Conservation (phyloP, 495 filamentous ascomycete genomes). For the Tuber brumale region DNA sequence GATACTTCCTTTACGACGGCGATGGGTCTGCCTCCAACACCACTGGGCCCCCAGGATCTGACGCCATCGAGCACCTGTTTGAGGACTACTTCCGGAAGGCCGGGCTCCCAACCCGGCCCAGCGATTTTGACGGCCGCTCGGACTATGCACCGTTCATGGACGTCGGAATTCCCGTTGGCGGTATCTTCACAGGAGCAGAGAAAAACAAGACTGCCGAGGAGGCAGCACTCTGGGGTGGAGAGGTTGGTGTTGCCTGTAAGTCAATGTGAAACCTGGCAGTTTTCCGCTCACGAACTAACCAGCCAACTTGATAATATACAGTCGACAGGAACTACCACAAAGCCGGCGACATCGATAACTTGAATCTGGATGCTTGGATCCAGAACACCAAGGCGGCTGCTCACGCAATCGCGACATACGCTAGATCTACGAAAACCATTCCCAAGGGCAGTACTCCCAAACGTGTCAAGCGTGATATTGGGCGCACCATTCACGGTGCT, state of each 20-base stretch:
- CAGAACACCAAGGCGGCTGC: constrained; percentile 58
- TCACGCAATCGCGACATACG: constrained; percentile 58
- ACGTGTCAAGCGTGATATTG: neutral
- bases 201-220: constrained; percentile 57
- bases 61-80: constrained; percentile 57
- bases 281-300: neutral
- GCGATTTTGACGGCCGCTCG: constrained; percentile 57
- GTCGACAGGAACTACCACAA: constrained; percentile 60
- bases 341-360: constrained; percentile 54
- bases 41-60: constrained; percentile 59
- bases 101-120: constrained; percentile 46
- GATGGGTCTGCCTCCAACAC: constrained; percentile 58
- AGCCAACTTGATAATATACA: constrained; percentile 44
- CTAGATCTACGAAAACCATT: constrained; percentile 46
- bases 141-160: constrained; percentile 66
- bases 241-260: constrained; percentile 52
- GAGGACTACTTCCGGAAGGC: constrained; percentile 53
- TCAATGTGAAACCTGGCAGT: constrained; percentile 42
- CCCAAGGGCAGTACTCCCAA: constrained; percentile 11
- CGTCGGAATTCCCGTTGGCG: constrained; percentile 57
- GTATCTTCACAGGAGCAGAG: constrained; percentile 65
- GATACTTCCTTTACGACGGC: constrained; percentile 64
- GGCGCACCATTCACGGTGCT: neutral
- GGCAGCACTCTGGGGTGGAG: constrained; percentile 54
- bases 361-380: constrained; percentile 55